These are phyloP conservation scores for Annulohypoxylon nitens DNA, from an alignment of 495 filamentous ascomycete species.

Conservation along the genomic window DNA sequence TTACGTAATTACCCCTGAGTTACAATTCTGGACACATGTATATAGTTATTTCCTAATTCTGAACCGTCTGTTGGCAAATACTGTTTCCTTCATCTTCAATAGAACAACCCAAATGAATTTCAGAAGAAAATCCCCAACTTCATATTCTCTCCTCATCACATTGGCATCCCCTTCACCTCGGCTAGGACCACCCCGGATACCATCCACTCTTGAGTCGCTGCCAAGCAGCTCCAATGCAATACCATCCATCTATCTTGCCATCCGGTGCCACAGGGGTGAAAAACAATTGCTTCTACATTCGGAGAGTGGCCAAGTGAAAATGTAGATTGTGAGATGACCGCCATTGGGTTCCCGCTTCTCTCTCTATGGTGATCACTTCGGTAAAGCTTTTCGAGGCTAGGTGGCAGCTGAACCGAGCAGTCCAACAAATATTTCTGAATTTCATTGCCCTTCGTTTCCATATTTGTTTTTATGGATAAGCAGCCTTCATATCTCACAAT, in stretches of 20 bases:
- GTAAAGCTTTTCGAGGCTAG: slow-evolving; percentile 3
- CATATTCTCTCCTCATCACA: slow-evolving; percentile 9
- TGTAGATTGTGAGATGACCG: slow-evolving; percentile 22
- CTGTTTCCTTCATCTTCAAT: not conserved
- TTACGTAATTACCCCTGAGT: too few species aligned
- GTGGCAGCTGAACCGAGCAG: not conserved
- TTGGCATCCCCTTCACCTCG: slow-evolving; percentile 21
- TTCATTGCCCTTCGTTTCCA: not conserved
- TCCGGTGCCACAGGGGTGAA: slow-evolving; percentile 34
- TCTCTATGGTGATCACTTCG: not conserved
- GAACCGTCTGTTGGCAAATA: too few species aligned
- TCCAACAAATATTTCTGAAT: not conserved
- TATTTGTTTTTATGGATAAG: not conserved
- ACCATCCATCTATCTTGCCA: slow-evolving; percentile 41
- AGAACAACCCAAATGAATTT: not conserved
- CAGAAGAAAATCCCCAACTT: not conserved
- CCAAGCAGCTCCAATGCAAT: slow-evolving; percentile 31
- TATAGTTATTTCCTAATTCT: too few species aligned
- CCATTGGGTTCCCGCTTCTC: slow-evolving; percentile 24
- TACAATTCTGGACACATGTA: too few species aligned
- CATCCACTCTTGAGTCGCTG: slow-evolving; percentile 24
- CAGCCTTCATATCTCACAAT: not conserved
- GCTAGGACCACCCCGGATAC: slow-evolving; percentile 27
- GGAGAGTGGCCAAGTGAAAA: slow-evolving; percentile 7
- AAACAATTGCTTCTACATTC: slow-evolving; percentile 38